Evolutionary conservation across 2,329 filamentous ascomycete genomes (phyloP), one percentile per base, ranked within the genome.

Genomic region (Metarhizium anisopliae): DNA sequence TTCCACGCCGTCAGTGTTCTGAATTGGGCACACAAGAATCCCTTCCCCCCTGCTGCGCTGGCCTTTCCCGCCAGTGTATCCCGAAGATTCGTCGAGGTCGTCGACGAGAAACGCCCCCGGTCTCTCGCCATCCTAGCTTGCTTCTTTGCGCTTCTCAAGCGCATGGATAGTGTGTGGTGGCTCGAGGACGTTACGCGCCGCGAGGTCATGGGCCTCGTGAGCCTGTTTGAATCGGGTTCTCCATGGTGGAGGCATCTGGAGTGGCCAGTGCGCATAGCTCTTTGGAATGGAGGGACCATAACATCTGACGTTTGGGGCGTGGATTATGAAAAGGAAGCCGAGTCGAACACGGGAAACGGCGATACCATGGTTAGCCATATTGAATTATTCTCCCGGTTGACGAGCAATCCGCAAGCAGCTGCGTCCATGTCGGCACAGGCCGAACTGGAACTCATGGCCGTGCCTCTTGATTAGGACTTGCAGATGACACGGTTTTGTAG

Each of bases 101-200:
- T 89, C 13, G 77, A 80, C 58, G 73, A 76, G 54, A 77, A 80
- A 56, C 76, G 80, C 13, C 84, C 84, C 1, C 80, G 84, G 13
- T 82, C 84, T 2, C 73, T 87, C 32, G 78, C 80, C 36, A 82
- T 86, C 40, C 75, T 87, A 1, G 84, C 83, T 6, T 84, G 81
- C 66, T 87, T 86, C 66, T 86, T 86, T 62, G 84, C 82, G 32
- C 71, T 86, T 42, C 72, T 88, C 50, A 84, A 84, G 63, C 77
- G 77, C 38, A 73, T 86, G 59, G 80, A 85, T 58, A 68, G 74
- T 16, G 72, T 84, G 16, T 90, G 86, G 86, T 90, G 86, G 86
- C 72, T 89, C 32, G 77, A 83, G 20, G 84, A 85, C 43, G 84
- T 87, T 63, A 80, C 84, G 7, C 77, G 79, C 16, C 78, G 82